Evolutionary conservation across 2,329 filamentous ascomycete genomes (phyloP), one percentile per base, ranked within the genome.

Genomic region (Ophiosphaerella korrae): DNA sequence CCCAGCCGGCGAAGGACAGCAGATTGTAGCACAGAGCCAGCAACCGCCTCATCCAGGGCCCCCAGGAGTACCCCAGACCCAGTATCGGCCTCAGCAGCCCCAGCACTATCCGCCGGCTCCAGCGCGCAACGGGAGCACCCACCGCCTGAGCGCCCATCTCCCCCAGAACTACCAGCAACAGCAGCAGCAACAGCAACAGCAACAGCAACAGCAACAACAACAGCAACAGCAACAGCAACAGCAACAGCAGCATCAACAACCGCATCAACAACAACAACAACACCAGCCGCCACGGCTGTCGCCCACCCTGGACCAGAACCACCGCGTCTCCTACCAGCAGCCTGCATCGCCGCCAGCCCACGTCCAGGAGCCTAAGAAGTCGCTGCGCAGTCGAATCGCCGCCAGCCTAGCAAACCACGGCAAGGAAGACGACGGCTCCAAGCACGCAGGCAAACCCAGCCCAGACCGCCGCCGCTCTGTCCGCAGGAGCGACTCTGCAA

Each of bases 401-500:
- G 66, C 60, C 16, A 62, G 64, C 4, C 45, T 72, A 23, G 57
- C 56, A 12, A 61, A 59, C 8, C 68, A 71, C 58, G 68, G 16
- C 39, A 42, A 71, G 56, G 67, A 72, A 39, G 68, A 71, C 7
- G 70, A 72, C 37, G 50, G 34, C 21, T 46, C 63, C 26, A 65
- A 65, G 51, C 57, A 66, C 42, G 44, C 61, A 13, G 64, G 53
- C 58, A 73, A 71, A 60, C 64, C 61, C 58, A 64, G 64, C 8
- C 42, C 74, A 32, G 63, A 60, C 38, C 56, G 73, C 48, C 67
- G 64, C 34, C 60, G 67, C 43, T 75, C 73, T 7, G 68, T 72
- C 44, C 65, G 71, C 49, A 73, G 72, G 59, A 71, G 63, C 45
- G 69, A 73, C 37, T 57, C 57, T 21, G 18, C 5, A 23, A 53